Evolutionary conservation across 352 stramenopile genomes (phyloP), one percentile per base, ranked within the genome.

Genomic region (Peronosclerospora sorghi): DNA sequence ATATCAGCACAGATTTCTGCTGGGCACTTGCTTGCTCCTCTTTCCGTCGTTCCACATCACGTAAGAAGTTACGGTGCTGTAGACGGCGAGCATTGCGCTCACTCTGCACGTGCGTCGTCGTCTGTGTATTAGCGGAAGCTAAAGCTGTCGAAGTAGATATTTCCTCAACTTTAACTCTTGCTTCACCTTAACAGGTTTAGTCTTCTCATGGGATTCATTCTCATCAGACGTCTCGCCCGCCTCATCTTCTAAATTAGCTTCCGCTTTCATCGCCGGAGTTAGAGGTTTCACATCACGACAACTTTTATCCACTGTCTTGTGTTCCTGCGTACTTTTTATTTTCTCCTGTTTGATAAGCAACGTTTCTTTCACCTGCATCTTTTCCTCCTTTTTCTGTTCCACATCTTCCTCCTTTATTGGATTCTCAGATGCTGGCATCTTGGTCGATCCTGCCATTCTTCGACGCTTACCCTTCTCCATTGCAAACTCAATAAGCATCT

Each of bases 81-180:
- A 75, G 75, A 30, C 79, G 75, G 23, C 79, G 72, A 23, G 70
- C 72, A 45, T 91, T 91, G 4, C 79, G 76, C 23, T 89, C 79
- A 48, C 76, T 91, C 54, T 91, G 79, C 15, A 71, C 59, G 42
- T 68, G 66, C 23, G n/a, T 43, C 18, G 36, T 42, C 4, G 18
- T 32, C 21, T 51, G 24, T 4, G 7, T 2, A n/a, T 35, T n/a
- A 4, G 8, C 32, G 38, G 35, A 28, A 27, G 10, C 8, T 41
- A n/a, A 17, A 52, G 43, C 12, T 8, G 41, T 20, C 19, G 42
- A 32, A 5, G 45, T 43, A 44, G 47, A 5, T 0, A 24, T 32
- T 14, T 43, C 10, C 18, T 79, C 54, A 8, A 63, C 50, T 23
- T 64, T 63, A 1, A n/a, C 35, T 65, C 51, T 27, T 59, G 32